Evolutionary conservation across 208 protist genomes (phyloP).

Genomic region (Kentomonas sorsogonicus): DNA sequence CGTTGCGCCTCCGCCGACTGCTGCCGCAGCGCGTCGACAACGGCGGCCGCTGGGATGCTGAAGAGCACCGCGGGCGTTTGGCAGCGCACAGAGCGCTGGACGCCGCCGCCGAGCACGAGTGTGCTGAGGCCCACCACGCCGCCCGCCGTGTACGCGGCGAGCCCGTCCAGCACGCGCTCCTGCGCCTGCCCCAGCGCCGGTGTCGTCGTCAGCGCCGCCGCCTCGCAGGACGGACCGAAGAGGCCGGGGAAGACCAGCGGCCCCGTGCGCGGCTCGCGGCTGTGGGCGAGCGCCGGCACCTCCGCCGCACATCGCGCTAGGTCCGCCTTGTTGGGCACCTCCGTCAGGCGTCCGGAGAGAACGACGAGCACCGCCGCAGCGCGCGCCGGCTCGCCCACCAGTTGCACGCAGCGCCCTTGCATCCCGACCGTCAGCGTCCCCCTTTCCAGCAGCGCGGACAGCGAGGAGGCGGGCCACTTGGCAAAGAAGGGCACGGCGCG

Average conservation of each 20-base stretch:
- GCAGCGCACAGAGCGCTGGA: constrained; percentile 49
- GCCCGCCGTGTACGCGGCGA: constrained; percentile 37
- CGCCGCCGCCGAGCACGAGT: constrained; percentile 43
- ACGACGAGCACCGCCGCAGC: constrained; percentile 50
- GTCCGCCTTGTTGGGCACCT: constrained; percentile 55
- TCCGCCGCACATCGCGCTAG: constrained; percentile 18
- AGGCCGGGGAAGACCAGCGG: constrained; percentile 23
- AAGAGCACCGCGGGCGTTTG: constrained; percentile 33
- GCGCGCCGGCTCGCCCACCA: constrained; percentile 31
- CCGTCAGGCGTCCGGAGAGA: constrained; percentile 42
- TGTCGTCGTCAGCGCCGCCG: constrained; percentile 5
- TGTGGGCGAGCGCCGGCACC: constrained; percentile 16
- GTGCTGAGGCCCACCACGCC: constrained; percentile 51
- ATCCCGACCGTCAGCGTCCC: constrained; percentile 22
- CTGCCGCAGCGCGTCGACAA: constrained; percentile 21
- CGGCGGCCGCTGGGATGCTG: constrained; percentile 25
- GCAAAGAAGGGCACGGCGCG: constrained; percentile 23
- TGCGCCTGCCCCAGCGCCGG: constrained; percentile 16
- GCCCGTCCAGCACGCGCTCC: constrained; percentile 28
- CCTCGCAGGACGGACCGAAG: constrained; percentile 11
- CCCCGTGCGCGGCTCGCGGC: constrained; percentile 21
- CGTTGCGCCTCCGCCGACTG: constrained; percentile 14
- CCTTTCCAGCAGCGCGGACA: constrained; percentile 25
- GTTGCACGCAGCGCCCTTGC: constrained; percentile 33
- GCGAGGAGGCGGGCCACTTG: constrained; percentile 28